Evolutionary conservation across 1,139 yeast genomes (phyloP).

Genomic region (Komagataea norvegica): DNA sequence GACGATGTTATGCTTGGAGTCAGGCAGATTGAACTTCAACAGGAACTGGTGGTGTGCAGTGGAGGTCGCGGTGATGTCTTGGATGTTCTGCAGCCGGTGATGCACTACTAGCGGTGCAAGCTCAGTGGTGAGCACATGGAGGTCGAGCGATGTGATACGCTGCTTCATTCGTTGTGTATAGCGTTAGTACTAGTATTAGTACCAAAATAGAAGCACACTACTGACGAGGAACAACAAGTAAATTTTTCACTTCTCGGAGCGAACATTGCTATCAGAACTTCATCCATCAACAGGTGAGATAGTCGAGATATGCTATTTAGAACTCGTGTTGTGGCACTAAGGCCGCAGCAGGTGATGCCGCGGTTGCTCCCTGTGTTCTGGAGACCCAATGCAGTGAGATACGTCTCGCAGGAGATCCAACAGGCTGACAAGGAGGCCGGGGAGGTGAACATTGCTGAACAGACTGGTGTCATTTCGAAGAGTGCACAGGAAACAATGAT

Average conservation of each 20-base stretch:
- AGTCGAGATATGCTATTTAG: no score
- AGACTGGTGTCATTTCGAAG: constrained; percentile 57
- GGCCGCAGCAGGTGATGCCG: no score
- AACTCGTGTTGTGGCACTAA: no score
- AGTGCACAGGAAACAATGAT: constrained; percentile 48
- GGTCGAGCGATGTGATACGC: constrained; percentile 79
- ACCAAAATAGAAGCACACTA: no score
- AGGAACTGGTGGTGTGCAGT: constrained; percentile 70
- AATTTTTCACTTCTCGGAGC: constrained; percentile 4
- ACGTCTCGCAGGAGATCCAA: constrained; percentile 35
- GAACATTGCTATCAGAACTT: no score
- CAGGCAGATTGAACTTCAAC: constrained; percentile 79
- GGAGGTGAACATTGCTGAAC: constrained; percentile 44
- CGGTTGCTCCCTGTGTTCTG: no score
- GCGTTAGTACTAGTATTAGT: background rate
- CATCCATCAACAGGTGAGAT: no score
- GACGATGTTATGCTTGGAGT: constrained; percentile 68
- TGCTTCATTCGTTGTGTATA: constrained; percentile 44
- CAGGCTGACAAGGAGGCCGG: constrained; percentile 43
- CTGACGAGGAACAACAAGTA: no score
- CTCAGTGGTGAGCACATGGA: constrained; percentile 67
- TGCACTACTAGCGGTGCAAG: constrained; percentile 51
- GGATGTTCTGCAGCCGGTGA: constrained; percentile 78
- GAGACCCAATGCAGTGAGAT: constrained; percentile 20
- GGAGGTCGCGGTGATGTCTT: constrained; percentile 70